Base-by-base conservation (phyloP, 768 basidiomycete genomes). In the Boletus sp. region DNA sequence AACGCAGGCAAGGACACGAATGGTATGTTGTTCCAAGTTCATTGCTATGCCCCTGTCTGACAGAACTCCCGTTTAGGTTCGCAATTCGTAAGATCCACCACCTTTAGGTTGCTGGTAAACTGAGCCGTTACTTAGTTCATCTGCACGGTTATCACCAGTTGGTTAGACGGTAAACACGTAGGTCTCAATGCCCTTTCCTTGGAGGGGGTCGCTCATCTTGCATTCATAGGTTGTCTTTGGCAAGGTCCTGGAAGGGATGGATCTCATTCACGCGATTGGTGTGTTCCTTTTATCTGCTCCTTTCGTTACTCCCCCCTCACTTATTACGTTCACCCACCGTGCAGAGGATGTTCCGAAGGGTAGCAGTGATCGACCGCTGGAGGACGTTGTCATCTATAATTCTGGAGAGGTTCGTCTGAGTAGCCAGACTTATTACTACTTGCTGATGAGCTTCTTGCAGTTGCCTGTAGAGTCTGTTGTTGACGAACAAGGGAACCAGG, bases 1-100 rank as follows among this genome's bases (percentile, higher is more conserved):
- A 98, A 97, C 67, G 85, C 93, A 54, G 88, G 87, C 68, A 88
- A 86, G 73, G 90, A 95, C 71, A 97, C 95, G 35, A 98, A 98
- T 66, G 95, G 91, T 90, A 68, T 56, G 76, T 61, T 28, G 5
- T 2, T 24, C 10, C 4, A 28, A 0, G 7, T 33, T 12, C 24
- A 28, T 56, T 36, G 2, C n/a, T 14, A 1, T 12, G 7, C 24
- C n/a, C 3, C 17, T 35, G 30, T 49, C 54, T 66, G 40, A 55
- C 30, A 41, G 39, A 41, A 36, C 18, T 66, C 7, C 28, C 1
- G 12, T 41, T 9, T 56, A 90, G 89, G 93, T 50, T 94, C 91
- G 60, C 92, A 93, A 83, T 94, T 92, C 67, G 89, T 93, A 65
- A 63, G 87, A 12, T 47, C 69, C n/a, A 46, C 3, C 10, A 3